Base-by-base conservation (phyloP, 345 rosid species). In the Salix suchowensis region DNA sequence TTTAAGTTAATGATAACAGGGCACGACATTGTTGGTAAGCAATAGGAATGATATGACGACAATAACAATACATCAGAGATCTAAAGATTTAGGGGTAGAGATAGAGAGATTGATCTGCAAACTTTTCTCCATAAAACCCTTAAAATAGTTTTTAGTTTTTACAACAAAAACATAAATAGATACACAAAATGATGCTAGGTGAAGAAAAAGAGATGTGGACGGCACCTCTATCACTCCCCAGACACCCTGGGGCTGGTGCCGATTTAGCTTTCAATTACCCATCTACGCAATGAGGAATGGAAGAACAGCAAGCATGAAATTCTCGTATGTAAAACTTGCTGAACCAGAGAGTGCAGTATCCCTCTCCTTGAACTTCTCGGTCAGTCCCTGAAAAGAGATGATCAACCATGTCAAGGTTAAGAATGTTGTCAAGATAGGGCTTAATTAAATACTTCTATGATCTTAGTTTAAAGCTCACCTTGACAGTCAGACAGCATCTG, bases 401-500 rank as follows among this genome's bases (percentile, higher is more conserved):
- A 40, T 37, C 15, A 18, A 62, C 48, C 62, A 52, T 30, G 61
- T 26, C 66, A 16, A 73, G 28, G 28, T 10, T 10, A 5, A 13
- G 71, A 50, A 40, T 21, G 55, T 2, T 12, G 52, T 34, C 24
- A 10, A 1, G 69, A 66, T 13, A 18, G 37, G 7, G 37, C 37
- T 5, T 39, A 15, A 16, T 66, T 68, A n/a, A 68, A 0, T 23
- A 42, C 73, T 28, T 5, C 37, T n/a, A 71, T 36, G 4, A 24
- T 37, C 40, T 65, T 30, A 26, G 23, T 8, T 37, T 52, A 11
- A 21, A 75, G 60, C 77, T 82, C 82, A 94, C 97, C 94, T 93
- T 93, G 66, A 95, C 98, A 9, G 92, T 95, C 76, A 95, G 94
- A 84, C 98, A 93, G 83, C 98, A 95, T 86, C 98, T 93, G 90